Conservation (phyloP, 1,284 basidiomycete species). For the Coniferiporia weirii region DNA sequence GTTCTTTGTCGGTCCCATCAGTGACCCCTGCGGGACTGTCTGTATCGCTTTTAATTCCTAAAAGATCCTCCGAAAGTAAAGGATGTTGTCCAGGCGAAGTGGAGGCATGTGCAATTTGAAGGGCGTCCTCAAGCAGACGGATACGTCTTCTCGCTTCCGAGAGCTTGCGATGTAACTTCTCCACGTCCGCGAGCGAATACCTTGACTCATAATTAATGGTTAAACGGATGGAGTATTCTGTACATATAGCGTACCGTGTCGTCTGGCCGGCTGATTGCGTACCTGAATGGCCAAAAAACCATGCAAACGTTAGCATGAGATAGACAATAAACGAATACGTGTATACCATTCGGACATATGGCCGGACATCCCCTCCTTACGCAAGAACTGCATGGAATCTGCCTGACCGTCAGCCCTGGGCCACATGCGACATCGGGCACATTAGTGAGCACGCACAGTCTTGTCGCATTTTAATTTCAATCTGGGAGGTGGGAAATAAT, state of each 20-base stretch:
- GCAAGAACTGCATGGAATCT: constrained; percentile 18
- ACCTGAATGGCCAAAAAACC: neutral
- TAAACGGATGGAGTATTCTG: neutral
- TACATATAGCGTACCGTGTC: neutral
- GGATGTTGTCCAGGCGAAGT: constrained; percentile 22
- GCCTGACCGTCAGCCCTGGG: neutral
- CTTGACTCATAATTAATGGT: neutral
- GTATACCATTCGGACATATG: constrained; percentile 17
- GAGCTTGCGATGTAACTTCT: constrained; percentile 21
- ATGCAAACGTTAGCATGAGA: neutral
- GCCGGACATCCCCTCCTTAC: constrained; percentile 13
- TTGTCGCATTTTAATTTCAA: constrained; percentile 18
- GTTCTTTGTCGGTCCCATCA: neutral
- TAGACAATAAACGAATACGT: neutral
- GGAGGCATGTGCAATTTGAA: constrained; percentile 19
- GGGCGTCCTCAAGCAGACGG: constrained; percentile 22
- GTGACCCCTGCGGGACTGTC: neutral
- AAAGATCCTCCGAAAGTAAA: constrained; percentile 24
- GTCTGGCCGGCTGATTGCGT: neutral
- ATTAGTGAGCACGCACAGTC: constrained; percentile 4
- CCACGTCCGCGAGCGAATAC: constrained; percentile 20
- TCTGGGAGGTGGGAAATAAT: neutral
- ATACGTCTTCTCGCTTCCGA: constrained; percentile 21
- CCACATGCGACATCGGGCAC: neutral
- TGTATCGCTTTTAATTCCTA: constrained; percentile 21